Percentiles rank a stretch among this genome's conserved stretches.
phyloP scores from a whole-genome alignment of 225 moss, liverwort and hornwort species.

The Rhytidiadelphus loreus region DNA sequence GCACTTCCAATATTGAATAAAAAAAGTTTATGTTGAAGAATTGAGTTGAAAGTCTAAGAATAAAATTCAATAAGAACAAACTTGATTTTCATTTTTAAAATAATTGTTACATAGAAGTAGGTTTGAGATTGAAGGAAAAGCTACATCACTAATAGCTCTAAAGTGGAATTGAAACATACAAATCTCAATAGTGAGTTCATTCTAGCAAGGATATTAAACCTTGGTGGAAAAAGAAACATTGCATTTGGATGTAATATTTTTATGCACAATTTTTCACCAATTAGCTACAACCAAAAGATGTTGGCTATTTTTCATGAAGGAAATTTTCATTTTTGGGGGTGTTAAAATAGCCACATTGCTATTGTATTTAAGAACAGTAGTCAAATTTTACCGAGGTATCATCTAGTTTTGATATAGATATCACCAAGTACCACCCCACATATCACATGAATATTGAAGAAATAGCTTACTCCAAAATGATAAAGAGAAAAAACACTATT shows the following conservation, averaged over 20 bases:
- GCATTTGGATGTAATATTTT: accelerated
- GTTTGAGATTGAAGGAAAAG: background rate
- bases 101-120: background rate
- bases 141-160: accelerated
- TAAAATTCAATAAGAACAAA: background rate
- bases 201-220: background rate
- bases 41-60: too few species aligned
- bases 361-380: too few species aligned
- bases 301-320: accelerated
- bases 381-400: background rate
- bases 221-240: background rate
- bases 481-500: too few species aligned
- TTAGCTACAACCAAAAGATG: background rate
- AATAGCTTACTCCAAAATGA: background rate
- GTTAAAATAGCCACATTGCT: background rate
- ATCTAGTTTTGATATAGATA: background rate
- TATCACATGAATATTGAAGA: background rate
- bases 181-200: background rate
- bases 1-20: background rate
- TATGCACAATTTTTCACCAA: accelerated
- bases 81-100: background rate
- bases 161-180: background rate
- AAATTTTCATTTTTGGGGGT: accelerated
- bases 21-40: too few species aligned
- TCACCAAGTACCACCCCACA: background rate